Evolutionary conservation across 1,284 basidiomycete genomes (phyloP).

Genomic region (Apiotrichum akiyoshidainum): DNA sequence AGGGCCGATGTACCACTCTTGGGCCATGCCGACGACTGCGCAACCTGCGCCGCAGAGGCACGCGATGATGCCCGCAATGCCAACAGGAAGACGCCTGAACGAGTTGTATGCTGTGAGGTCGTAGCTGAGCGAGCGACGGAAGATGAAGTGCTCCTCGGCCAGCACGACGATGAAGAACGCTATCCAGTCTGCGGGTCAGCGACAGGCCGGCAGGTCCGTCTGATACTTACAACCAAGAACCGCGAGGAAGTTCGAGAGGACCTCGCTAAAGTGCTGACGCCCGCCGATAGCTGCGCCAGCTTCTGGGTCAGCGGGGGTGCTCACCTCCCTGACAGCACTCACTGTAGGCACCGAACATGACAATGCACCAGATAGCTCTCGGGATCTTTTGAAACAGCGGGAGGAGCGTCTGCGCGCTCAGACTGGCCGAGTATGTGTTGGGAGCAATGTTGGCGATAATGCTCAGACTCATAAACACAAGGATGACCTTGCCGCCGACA

Average conservation of each 20-base stretch:
- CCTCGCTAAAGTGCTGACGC: constrained; percentile 60
- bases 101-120: constrained; percentile 60
- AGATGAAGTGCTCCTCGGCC: constrained; percentile 60
- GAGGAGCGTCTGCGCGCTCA: constrained; percentile 60
- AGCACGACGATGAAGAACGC: constrained; percentile 55
- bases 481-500: constrained; percentile 55
- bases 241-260: constrained; percentile 57
- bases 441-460: constrained; percentile 62
- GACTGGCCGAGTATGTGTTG: constrained; percentile 60
- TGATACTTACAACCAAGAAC: constrained; percentile 64
- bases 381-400: constrained; percentile 60
- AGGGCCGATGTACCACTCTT: constrained; percentile 58
- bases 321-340: background rate
- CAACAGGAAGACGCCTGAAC: constrained; percentile 56
- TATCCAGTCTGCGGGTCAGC: constrained; percentile 14
- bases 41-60: constrained; percentile 55
- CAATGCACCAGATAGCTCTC: constrained; percentile 60
- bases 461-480: constrained; percentile 60
- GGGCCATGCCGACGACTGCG: constrained; percentile 47
- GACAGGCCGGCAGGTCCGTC: constrained; percentile 17
- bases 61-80: constrained; percentile 58
- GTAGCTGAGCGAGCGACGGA: constrained; percentile 58
- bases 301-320: constrained; percentile 6
- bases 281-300: constrained; percentile 62
- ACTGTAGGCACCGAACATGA: constrained; percentile 57